Base-by-base conservation (phyloP, 2,329 filamentous ascomycete genomes). In the Aspergillus aculeatinus region DNA sequence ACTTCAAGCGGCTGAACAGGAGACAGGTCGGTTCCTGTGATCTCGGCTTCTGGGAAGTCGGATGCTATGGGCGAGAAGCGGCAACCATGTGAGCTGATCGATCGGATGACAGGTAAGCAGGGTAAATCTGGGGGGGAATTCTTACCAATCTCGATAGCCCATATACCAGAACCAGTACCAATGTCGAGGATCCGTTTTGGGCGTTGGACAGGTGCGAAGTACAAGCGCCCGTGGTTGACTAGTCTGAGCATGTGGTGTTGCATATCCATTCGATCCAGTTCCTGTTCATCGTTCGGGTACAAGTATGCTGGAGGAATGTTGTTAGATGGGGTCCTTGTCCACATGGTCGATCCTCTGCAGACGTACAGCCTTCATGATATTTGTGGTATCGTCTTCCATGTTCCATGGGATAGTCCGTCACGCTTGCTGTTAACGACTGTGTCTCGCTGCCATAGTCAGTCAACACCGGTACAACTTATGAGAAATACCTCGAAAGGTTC, bases 1-100 rank as follows among this genome's bases (percentile, higher is more conserved):
- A 91, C 87, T 51, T 83, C 79, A 4, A 77, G 77, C 2, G 87
- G 87, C 68, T 90, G 88, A 27, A 89, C 86, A 1, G 87, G 87
- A 1, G 87, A 89, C 5, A 90, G 79, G 67, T 90, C 88, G 9
- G 85, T 88, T 33, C 86, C 88, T 52, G 83, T 81, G 31, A 90
- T 80, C 61, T 82, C 74, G 11, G 87, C 77, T 4, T 81, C 69
- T 12, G 87, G 87, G 61, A 87, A 89, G 52, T 74, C 27, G 21
- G 65, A 51, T 31, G 75, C 75, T 76, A 35, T 33, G 11, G 31
- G 60, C 29, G 60, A 27, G 10, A 27, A 25, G 48, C 21, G 35
- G 59, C 60, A 29, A 35, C 33, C 55, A 39, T 61, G 52, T 56
- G 58, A 48, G 27, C 23, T 44, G 44, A 57, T 50, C 58, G 47